Base-by-base conservation (phyloP, 2,329 filamentous ascomycete genomes). In the Venturia carpophila region DNA sequence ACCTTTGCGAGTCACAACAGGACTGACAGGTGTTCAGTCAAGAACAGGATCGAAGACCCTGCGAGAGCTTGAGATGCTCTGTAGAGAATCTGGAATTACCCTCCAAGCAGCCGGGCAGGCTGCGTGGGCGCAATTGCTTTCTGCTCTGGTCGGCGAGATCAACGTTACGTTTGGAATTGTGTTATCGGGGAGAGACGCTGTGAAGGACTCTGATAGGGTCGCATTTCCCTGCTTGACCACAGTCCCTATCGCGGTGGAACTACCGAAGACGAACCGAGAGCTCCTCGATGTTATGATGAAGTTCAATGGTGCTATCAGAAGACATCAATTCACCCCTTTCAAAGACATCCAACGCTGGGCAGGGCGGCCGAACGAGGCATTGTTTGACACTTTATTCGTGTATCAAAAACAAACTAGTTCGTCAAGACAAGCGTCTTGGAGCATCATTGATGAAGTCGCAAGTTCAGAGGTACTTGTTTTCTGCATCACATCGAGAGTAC, bases 351-450 rank as follows among this genome's bases (percentile, higher is more conserved):
- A 95, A 70, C 85, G 83, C 62, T 88, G 87, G 82, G 80, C 90
- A 21, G 87, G 86, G 0, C 81, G 84, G 66, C 79, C 87, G 0
- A 84, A 87, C 30, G 81, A 84, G 7, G 78, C 82, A 0, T 79
- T 94, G 0, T 96, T 97, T 69, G 92, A 97, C 71, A 93, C 91
- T 0, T 79, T 97, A 1, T 85, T 97, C 66, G 88, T 91, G 0
- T 93, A 92, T 71, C 92, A 96, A 71, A 90, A 89, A 68, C 71
- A 79, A 66, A 69, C 76, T 63, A 21, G 68, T 64, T 65, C 19
- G 21, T 15, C 43, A 64, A 66, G 43, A 60, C 67, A 69, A 65
- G 1, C 63, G 69, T 76, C 80, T 0, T 95, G 90, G 88, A 77
- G 78, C 7, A 68, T 89, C 0, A 68, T 84, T 0, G 78, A 84